Conservation (phyloP, 2,329 filamentous ascomycete genomes). For the Saccharata proteae region DNA sequence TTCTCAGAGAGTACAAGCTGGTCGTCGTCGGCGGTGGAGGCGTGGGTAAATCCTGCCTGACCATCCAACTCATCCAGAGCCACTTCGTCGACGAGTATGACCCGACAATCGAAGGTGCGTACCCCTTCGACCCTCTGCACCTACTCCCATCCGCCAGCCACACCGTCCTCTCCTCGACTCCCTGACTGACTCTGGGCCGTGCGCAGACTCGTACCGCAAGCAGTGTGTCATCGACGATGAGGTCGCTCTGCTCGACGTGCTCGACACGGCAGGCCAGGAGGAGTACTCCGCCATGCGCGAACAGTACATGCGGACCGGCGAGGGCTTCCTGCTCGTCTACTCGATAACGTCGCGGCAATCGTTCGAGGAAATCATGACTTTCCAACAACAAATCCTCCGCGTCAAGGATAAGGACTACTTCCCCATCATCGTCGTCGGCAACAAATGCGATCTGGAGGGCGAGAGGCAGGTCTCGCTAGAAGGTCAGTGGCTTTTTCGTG, state of each 20-base stretch:
- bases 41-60: slow-evolving; percentile 98
- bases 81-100: slow-evolving; percentile 99
- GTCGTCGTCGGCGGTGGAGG: slow-evolving; percentile 97
- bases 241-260: slow-evolving; percentile 90
- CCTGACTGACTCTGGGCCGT: slow-evolving; percentile 6
- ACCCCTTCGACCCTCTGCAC: slow-evolving; percentile 4
- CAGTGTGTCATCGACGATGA: slow-evolving; percentile 98
- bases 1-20: slow-evolving; percentile 42
- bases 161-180: slow-evolving; percentile 1
- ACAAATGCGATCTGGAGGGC: slow-evolving; percentile 95
- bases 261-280: slow-evolving; percentile 96
- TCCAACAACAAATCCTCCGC: slow-evolving; percentile 95
- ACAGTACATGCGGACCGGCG: slow-evolving; percentile 98
- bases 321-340: slow-evolving; percentile 95
- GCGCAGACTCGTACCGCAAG: slow-evolving; percentile 94
- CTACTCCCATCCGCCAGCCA: background rate
- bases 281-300: slow-evolving; percentile 99
- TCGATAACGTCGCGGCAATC: slow-evolving; percentile 95
- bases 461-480: slow-evolving; percentile 86
- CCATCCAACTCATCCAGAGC: slow-evolving; percentile 69
- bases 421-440: slow-evolving; percentile 96
- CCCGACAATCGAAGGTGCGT: slow-evolving; percentile 91
- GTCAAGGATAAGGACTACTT: slow-evolving; percentile 99
- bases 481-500: slow-evolving; percentile 50
- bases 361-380: slow-evolving; percentile 96